A percentile compares a stretch with the other conserved stretches of the same genome.
phyloP scores from a whole-genome alignment of 2,329 filamentous ascomycete species.

The Alternaria tenuissima region DNA sequence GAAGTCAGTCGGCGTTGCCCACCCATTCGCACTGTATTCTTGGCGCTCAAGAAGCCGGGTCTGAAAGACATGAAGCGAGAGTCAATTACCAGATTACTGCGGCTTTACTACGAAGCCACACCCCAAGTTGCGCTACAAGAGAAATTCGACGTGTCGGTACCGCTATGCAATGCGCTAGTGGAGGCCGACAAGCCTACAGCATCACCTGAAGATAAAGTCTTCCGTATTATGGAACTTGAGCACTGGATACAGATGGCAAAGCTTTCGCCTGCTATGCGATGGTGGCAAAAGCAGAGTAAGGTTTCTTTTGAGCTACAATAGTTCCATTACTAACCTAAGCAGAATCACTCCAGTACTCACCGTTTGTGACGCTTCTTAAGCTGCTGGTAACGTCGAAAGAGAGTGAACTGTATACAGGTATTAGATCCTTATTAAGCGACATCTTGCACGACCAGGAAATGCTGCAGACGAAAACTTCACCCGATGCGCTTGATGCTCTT shows the following conservation, averaged over 20 bases:
- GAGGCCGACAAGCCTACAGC: conserved; percentile 59
- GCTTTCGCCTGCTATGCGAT: conserved; percentile 83
- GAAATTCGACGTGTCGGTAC: conserved; percentile 85
- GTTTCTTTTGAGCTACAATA: not conserved
- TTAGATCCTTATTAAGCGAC: conserved; percentile 65
- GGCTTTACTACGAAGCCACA: conserved; percentile 83
- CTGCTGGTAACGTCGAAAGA: conserved; percentile 62
- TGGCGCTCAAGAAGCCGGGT: conserved; percentile 74
- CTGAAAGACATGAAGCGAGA: conserved; percentile 79
- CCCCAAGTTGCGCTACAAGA: conserved; percentile 82
- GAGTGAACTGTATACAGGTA: conserved; percentile 60
- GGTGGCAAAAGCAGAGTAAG: conserved; percentile 78
- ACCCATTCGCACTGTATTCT: conserved; percentile 80
- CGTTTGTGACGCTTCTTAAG: conserved; percentile 75
- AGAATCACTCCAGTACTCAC: conserved; percentile 69
- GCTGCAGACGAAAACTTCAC: conserved; percentile 59
- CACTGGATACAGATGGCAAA: conserved; percentile 82
- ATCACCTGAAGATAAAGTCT: conserved; percentile 58
- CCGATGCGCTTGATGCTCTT: conserved; percentile 54
- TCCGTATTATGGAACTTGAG: conserved; percentile 77
- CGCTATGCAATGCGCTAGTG: conserved; percentile 73
- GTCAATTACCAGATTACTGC: conserved; percentile 77
- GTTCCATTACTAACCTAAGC: conserved; percentile 27
- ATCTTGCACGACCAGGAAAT: conserved; percentile 73
- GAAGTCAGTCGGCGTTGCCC: conserved; percentile 83